A percentile compares a stretch with the other conserved stretches of the same genome.
phyloP scores from a whole-genome alignment of 148 eudicot genomes.

The Vaccinium macrocarpon region DNA sequence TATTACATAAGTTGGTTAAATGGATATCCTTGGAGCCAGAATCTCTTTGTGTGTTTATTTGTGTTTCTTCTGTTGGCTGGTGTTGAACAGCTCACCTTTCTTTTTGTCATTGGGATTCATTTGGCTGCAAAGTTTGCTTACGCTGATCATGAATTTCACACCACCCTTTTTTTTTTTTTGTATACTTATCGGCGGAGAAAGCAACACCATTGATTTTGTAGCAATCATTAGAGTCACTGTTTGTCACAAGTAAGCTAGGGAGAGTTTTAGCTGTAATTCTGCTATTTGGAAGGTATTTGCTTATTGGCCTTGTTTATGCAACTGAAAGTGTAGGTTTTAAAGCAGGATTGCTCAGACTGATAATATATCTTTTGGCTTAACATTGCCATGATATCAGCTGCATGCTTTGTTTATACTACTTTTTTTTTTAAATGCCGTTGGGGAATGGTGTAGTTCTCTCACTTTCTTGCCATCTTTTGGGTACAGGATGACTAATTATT shows the following conservation, averaged over 20 bases:
- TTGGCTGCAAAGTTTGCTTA: not conserved
- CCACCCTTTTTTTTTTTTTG: not conserved
- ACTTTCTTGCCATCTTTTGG: not conserved
- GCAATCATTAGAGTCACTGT: not conserved
- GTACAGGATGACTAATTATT: not conserved
- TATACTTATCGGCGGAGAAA: not conserved
- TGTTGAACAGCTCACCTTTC: not conserved
- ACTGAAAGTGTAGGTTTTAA: not conserved
- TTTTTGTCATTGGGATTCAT: not conserved
- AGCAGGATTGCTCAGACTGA: not conserved
- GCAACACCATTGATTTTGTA: not conserved
- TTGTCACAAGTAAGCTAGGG: not conserved
- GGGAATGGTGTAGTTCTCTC: not conserved
- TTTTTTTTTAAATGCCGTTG: not conserved
- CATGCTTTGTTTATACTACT: not conserved
- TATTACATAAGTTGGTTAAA: not conserved
- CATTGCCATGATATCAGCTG: slow-evolving; percentile 5
- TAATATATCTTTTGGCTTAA: slow-evolving; percentile 6
- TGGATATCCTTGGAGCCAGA: not conserved
- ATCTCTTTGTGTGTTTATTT: not conserved
- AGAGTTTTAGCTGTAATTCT: not conserved
- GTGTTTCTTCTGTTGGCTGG: not conserved
- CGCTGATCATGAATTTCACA: not conserved
- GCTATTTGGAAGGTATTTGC: not conserved
- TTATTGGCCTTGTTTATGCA: not conserved